phyloP scores from a whole-genome alignment of 2,329 filamentous ascomycete genomes.

The Penicillium sp. region DNA sequence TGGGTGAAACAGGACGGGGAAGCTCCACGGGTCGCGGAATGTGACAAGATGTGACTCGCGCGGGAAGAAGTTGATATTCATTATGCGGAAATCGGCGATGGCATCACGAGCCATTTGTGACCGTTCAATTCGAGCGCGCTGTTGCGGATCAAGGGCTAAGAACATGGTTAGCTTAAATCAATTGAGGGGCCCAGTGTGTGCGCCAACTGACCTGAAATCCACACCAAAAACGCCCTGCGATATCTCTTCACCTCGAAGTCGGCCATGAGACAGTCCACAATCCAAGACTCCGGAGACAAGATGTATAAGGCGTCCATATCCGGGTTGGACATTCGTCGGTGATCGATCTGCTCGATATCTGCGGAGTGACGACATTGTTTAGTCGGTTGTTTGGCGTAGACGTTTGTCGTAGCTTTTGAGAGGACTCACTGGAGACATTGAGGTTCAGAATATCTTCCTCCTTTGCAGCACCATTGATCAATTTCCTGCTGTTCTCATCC shows the following conservation, averaged over 20 bases:
- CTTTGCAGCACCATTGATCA: constrained; percentile 88
- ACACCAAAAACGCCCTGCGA: constrained; percentile 77
- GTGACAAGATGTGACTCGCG: constrained; percentile 89
- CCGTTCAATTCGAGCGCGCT: constrained; percentile 75
- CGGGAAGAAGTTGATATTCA: constrained; percentile 88
- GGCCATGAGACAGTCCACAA: constrained; percentile 91
- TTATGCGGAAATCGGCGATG: constrained; percentile 77
- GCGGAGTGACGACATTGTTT: constrained; percentile 16
- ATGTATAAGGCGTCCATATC: constrained; percentile 96
- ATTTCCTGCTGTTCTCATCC: constrained; percentile 79
- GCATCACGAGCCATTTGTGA: constrained; percentile 71
- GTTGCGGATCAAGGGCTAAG: constrained; percentile 68
- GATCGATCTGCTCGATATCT: constrained; percentile 93
- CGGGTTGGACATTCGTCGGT: constrained; percentile 77
- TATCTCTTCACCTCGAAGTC: constrained; percentile 88
- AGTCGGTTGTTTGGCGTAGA: constrained; percentile 7
- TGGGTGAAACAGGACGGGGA: constrained; percentile 89
- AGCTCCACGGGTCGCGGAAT: constrained; percentile 94
- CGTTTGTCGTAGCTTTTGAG: neutral
- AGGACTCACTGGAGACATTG: constrained; percentile 85
- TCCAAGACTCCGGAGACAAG: constrained; percentile 80
- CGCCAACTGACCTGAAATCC: constrained; percentile 68
- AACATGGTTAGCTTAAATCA: constrained; percentile 24
- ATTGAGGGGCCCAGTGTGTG: constrained; percentile 1
- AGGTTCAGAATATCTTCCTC: constrained; percentile 97